Evolutionary conservation across 306 rosid genomes (phyloP), one percentile per base, ranked within the genome.

Genomic region (Trifolium pratense): DNA sequence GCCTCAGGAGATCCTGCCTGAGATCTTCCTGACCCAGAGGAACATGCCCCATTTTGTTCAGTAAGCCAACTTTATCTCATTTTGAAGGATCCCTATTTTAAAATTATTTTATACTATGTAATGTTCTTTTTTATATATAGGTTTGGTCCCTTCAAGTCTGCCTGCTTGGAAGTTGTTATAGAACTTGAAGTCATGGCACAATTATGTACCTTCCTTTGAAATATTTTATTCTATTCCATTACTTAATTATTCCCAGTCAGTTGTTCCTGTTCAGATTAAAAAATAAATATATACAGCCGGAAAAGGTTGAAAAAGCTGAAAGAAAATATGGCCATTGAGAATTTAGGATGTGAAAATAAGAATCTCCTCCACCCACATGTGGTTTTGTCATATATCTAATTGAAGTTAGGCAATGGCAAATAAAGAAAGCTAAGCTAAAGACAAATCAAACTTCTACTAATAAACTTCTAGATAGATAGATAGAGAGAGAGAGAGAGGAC

Each of bases 121-220:
- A 66, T 53, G 55, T 74, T 71, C 70, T 55, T 85, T 82, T 53
- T 34, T 21, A 58, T 73, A 31, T 42, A 25, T 70, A 49, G 65
- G 60, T 79, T 75, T 81, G 82, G 83, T 85, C 70, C 74, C 75
- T 82, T 76, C 92, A 70, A 89, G 67, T 75, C 74, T 87, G 88
- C 85, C 87, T 77, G 89, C 88, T 84, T 32, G 85, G 89, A 84
- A 82, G 86, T 85, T 87, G 92, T 88, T 91, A 85, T 81, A 75
- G 86, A 85, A 84, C 78, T 82, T 82, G 86, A 84, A 84, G 86
- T 85, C 95, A 84, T 82, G 79, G 80, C 87, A 79, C 88, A 87
- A 87, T 82, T 80, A 80, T 84, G 79, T 81, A 77, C 81, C 69
- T 46, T 75, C 58, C 87, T 73, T 68, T 62, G 56, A 56, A 59